phyloP scores from a whole-genome alignment of 2,329 filamentous ascomycete genomes.

The Emmonsiellopsis sp. region DNA sequence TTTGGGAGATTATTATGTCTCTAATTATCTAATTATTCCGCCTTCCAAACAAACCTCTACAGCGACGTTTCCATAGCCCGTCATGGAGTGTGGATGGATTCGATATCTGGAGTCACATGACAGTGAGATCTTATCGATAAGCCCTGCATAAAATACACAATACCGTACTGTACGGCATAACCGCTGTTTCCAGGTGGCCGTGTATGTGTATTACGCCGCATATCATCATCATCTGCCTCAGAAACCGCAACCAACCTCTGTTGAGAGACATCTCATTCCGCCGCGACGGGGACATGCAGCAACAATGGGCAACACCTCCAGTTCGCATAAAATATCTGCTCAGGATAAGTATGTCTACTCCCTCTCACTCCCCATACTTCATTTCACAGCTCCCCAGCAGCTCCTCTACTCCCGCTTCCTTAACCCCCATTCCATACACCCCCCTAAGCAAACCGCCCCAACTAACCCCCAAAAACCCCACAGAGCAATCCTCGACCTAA shows the following conservation, averaged over 20 bases:
- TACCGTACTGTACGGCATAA: background rate
- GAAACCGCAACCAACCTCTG: background rate
- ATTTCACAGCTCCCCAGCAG: background rate
- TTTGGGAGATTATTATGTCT: background rate
- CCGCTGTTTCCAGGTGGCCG: background rate
- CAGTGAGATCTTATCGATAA: slow-evolving; percentile 8
- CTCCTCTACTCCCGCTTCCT: background rate
- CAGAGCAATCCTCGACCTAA: slow-evolving; percentile 95
- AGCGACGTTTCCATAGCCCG: background rate
- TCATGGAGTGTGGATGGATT: background rate
- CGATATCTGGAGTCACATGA: background rate
- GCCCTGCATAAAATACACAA: background rate
- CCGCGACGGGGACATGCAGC: slow-evolving; percentile 20
- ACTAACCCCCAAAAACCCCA: slow-evolving; percentile 5
- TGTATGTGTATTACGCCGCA: background rate
- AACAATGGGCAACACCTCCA: slow-evolving; percentile 56
- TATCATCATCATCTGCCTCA: background rate
- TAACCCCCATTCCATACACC: background rate
- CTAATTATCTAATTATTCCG: background rate
- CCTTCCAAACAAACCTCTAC: too few relatives aligned
- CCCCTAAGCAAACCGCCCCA: slow-evolving; percentile 1
- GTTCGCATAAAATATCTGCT: slow-evolving; percentile 57
- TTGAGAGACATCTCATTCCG: background rate
- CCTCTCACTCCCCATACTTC: background rate
- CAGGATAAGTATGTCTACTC: slow-evolving; percentile 68